phyloP scores from a whole-genome alignment of 495 filamentous ascomycete species.

The Aspergillus kassunensis region DNA sequence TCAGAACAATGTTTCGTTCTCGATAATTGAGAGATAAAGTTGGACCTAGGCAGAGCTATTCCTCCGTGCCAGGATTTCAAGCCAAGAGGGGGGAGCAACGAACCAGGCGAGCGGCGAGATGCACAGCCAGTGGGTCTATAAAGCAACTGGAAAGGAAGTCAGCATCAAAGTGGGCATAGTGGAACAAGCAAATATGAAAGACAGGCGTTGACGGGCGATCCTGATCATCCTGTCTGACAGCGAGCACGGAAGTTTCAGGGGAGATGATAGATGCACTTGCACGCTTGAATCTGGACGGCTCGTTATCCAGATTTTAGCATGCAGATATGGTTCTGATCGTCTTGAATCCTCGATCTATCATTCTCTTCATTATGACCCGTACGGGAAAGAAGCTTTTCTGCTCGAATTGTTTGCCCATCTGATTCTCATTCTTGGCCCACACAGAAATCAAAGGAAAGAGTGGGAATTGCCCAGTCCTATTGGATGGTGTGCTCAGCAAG shows the following conservation, averaged over 20 bases:
- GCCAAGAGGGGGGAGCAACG: slow-evolving; percentile 12
- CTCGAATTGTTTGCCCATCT: not conserved
- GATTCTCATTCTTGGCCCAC: not conserved
- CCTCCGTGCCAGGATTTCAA: slow-evolving; percentile 14
- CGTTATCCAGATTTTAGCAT: slow-evolving; percentile 3
- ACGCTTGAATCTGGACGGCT: not conserved
- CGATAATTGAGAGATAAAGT: slow-evolving; percentile 27
- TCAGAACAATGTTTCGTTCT: slow-evolving; percentile 16
- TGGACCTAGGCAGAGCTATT: slow-evolving; percentile 22
- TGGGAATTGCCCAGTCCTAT: not conserved
- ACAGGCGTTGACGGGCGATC: slow-evolving; percentile 16
- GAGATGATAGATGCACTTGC: not conserved
- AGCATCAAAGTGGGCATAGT: slow-evolving; percentile 3
- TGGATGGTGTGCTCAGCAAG: not conserved
- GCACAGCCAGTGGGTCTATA: slow-evolving; percentile 21
- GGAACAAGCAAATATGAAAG: slow-evolving; percentile 10
- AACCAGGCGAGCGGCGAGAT: slow-evolving; percentile 9
- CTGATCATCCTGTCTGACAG: slow-evolving; percentile 11
- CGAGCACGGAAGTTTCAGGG: slow-evolving; percentile 12
- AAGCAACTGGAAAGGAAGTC: slow-evolving; percentile 7
- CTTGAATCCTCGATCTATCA: not conserved
- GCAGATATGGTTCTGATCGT: not conserved
- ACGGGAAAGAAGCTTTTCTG: not conserved
- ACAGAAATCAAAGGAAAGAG: slow-evolving; percentile 1
- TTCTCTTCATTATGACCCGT: not conserved